Evolutionary conservation across 1,139 yeast species (phyloP).

Genomic region (Chernovozyma aurita): DNA sequence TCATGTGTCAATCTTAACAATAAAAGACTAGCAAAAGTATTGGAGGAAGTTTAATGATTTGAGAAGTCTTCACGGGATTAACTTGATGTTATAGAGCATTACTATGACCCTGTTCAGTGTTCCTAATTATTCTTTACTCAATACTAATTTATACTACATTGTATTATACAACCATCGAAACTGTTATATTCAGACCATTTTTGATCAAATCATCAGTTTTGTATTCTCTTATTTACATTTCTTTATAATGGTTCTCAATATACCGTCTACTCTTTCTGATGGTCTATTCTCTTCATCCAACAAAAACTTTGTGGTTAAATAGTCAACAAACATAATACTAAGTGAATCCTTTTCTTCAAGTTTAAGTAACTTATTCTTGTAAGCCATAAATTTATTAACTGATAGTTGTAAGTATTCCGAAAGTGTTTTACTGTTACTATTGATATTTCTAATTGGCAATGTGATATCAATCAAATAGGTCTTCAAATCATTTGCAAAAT

Average conservation of each 20-base stretch:
- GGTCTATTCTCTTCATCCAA: conserved; percentile 12
- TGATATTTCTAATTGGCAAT: conserved; percentile 58
- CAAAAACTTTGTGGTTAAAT: conserved; percentile 27
- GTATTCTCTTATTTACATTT: conserved; percentile 19
- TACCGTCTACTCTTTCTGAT: conserved; percentile 23
- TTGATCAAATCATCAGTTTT: neutral
- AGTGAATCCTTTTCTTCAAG: conserved; percentile 36
- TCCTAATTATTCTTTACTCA: too few species aligned
- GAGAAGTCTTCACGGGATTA: too few species aligned
- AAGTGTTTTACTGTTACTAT: conserved; percentile 35
- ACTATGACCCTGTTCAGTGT: too few species aligned
- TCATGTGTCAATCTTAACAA: too few species aligned
- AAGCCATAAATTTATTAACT: conserved; percentile 67
- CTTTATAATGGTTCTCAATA: conserved; percentile 38
- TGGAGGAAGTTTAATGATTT: too few species aligned
- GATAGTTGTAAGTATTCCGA: conserved; percentile 62
- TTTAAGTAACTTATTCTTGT: conserved; percentile 39
- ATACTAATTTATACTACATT: too few species aligned
- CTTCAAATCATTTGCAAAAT: conserved; percentile 33
- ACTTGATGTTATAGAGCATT: too few species aligned
- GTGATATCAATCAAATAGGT: conserved; percentile 56
- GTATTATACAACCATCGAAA: too few species aligned
- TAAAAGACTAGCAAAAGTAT: too few species aligned
- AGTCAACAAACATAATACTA: conserved; percentile 41
- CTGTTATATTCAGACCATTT: too few species aligned